A percentile compares a stretch with the other conserved stretches of the same genome.
phyloP scores from a whole-genome alignment of 805 yeast species.

The Maudiozyma turicensis region DNA sequence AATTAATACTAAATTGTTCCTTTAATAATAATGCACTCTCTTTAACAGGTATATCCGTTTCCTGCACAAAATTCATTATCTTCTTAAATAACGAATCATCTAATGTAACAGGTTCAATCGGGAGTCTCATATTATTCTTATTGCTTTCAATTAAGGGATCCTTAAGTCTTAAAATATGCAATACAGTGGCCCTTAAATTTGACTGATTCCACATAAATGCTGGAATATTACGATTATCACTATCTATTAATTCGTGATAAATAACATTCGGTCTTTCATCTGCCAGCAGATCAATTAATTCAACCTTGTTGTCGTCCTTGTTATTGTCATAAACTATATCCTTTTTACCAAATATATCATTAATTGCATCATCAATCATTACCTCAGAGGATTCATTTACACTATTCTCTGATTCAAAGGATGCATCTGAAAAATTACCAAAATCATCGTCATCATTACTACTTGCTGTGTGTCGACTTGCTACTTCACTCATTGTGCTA shows the following conservation, averaged over 20 bases:
- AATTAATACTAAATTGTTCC: conserved; percentile 14
- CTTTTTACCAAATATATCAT: conserved; percentile 1
- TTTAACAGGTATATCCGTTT: not conserved
- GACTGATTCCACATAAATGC: conserved; percentile 26
- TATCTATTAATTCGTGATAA: conserved; percentile 23
- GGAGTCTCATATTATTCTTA: not conserved
- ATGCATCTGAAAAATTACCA: conserved; percentile 30
- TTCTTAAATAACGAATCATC: conserved; percentile 16
- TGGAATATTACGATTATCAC: conserved; percentile 10
- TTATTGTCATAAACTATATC: not conserved
- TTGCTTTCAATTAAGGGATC: not conserved
- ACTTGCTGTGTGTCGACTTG: not conserved
- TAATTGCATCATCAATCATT: conserved; percentile 1
- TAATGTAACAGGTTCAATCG: conserved; percentile 1
- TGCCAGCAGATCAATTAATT: conserved; percentile 11
- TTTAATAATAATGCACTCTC: conserved; percentile 6
- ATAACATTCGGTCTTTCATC: conserved; percentile 25
- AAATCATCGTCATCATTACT: conserved; percentile 26
- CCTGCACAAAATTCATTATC: conserved; percentile 4
- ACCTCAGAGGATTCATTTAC: not conserved
- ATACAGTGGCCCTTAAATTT: conserved; percentile 15
- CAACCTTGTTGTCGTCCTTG: not conserved
- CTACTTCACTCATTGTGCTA: not conserved
- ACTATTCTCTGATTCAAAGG: conserved; percentile 12
- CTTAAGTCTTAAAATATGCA: conserved; percentile 19